A percentile compares a stretch with the other conserved stretches of the same genome.
phyloP scores from a whole-genome alignment of 495 filamentous ascomycete genomes.

The Trypethelium eluteriae region DNA sequence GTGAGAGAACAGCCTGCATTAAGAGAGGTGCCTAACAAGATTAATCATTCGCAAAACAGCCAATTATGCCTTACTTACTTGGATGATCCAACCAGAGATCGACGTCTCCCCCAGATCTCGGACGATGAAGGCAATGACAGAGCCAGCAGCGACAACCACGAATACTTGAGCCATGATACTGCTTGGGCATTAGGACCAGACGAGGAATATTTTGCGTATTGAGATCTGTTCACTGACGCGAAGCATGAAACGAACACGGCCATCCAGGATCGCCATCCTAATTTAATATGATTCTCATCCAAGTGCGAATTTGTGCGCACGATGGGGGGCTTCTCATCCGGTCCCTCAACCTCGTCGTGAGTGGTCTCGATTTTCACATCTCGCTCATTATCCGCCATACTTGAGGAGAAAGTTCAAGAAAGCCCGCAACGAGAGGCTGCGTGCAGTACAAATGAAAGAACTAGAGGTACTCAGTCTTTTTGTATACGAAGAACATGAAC shows the following conservation, averaged over 20 bases:
- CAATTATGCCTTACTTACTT: slow-evolving; percentile 26
- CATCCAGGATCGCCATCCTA: slow-evolving; percentile 32
- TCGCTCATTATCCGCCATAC: background rate
- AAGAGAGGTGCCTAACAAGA: slow-evolving; percentile 41
- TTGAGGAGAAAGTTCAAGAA: background rate
- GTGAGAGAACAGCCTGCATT: slow-evolving; percentile 48
- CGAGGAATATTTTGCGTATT: background rate
- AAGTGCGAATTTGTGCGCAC: background rate
- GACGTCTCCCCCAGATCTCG: slow-evolving; percentile 45
- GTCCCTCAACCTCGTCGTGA: background rate
- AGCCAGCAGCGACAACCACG: slow-evolving; percentile 49
- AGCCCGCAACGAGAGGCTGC: background rate
- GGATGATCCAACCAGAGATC: slow-evolving; percentile 50
- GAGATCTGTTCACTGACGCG: slow-evolving; percentile 11
- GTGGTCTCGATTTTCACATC: background rate
- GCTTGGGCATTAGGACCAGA: background rate
- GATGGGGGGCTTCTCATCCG: background rate
- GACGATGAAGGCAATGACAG: slow-evolving; percentile 49
- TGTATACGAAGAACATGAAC: background rate
- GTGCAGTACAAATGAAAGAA: background rate
- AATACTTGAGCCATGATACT: slow-evolving; percentile 39
- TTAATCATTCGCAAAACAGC: slow-evolving; percentile 5
- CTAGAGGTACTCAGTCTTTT: background rate
- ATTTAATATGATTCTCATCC: slow-evolving; percentile 22
- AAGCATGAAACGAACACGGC: slow-evolving; percentile 33